phyloP scores from a whole-genome alignment of 805 yeast species.

The Clavispora vitiphila region DNA sequence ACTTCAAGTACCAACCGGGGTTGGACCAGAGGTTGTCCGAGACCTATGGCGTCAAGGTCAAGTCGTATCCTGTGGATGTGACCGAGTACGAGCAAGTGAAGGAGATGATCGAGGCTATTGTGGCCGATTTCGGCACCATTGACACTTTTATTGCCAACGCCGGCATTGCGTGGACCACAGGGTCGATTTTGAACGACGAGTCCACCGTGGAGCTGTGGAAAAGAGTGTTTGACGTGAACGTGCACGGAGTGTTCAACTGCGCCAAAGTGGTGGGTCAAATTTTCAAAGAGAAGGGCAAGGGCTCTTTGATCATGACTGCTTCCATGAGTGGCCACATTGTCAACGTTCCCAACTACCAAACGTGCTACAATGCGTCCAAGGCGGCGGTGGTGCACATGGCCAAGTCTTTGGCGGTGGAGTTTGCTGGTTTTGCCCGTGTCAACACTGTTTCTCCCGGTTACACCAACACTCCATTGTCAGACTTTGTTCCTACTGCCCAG shows the following conservation, averaged over 20 bases:
- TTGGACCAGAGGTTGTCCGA: constrained; percentile 22
- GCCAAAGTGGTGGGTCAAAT: constrained; percentile 69
- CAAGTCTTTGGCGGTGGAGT: constrained; percentile 19
- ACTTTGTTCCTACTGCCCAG: constrained; percentile 17
- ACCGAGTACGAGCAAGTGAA: constrained; percentile 47
- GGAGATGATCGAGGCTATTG: constrained; percentile 44
- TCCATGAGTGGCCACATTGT: constrained; percentile 88
- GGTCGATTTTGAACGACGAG: constrained; percentile 34
- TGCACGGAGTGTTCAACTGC: constrained; percentile 38
- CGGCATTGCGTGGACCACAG: constrained; percentile 54
- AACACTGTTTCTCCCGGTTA: constrained; percentile 19
- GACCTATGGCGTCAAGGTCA: constrained; percentile 55
- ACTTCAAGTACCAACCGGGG: constrained; percentile 29
- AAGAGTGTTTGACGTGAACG: constrained; percentile 53
- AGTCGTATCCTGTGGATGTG: constrained; percentile 62
- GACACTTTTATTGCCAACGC: constrained; percentile 89
- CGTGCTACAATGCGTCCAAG: constrained; percentile 35
- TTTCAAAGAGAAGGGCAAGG: constrained; percentile 68
- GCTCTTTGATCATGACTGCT: constrained; percentile 79
- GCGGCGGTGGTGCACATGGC: constrained; percentile 20
- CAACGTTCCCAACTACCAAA: constrained; percentile 82
- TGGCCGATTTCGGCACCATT: constrained; percentile 68
- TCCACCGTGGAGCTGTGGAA: constrained; percentile 60
- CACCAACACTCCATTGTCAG: constrained; percentile 18
- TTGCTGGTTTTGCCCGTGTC: constrained; percentile 19